Evolutionary conservation across 2,329 filamentous ascomycete species (phyloP).

Genomic region (Ophiosphaerella herpotricha): DNA sequence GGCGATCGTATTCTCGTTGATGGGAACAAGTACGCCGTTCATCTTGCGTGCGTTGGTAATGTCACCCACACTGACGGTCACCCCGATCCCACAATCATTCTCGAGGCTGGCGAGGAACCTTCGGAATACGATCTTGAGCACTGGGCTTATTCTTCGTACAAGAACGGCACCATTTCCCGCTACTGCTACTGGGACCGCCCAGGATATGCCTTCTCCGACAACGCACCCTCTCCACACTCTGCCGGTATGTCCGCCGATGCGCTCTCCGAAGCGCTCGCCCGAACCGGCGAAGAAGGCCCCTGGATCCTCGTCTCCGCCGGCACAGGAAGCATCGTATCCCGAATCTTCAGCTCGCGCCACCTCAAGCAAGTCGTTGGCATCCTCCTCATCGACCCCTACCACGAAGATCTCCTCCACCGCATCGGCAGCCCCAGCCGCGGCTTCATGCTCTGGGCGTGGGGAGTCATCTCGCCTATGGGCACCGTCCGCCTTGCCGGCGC

Average conservation of each 20-base stretch:
- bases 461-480: slow-evolving; percentile 84
- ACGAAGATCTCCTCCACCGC: slow-evolving; percentile 79
- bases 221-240: slow-evolving; percentile 89
- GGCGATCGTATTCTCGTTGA: slow-evolving; percentile 83
- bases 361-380: slow-evolving; percentile 74
- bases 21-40: slow-evolving; percentile 80
- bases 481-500: slow-evolving; percentile 80
- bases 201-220: slow-evolving; percentile 86
- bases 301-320: slow-evolving; percentile 89
- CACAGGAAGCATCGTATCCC: slow-evolving; percentile 83
- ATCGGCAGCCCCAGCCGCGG: slow-evolving; percentile 72
- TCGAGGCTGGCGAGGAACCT: slow-evolving; percentile 82
- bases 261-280: slow-evolving; percentile 81
- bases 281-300: slow-evolving; percentile 80
- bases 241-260: slow-evolving; percentile 91
- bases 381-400: slow-evolving; percentile 83
- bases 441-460: slow-evolving; percentile 84
- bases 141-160: slow-evolving; percentile 75
- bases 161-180: slow-evolving; percentile 79
- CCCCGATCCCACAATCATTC: slow-evolving; percentile 75
- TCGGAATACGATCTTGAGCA: slow-evolving; percentile 79
- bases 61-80: slow-evolving; percentile 59
- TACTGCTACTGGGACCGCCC: slow-evolving; percentile 97
- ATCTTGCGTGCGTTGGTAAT: slow-evolving; percentile 84
- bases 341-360: slow-evolving; percentile 88